These are phyloP conservation scores for Sporobolomyces phaffii DNA, from an alignment of 768 basidiomycete genomes.

Conservation along the genomic window DNA sequence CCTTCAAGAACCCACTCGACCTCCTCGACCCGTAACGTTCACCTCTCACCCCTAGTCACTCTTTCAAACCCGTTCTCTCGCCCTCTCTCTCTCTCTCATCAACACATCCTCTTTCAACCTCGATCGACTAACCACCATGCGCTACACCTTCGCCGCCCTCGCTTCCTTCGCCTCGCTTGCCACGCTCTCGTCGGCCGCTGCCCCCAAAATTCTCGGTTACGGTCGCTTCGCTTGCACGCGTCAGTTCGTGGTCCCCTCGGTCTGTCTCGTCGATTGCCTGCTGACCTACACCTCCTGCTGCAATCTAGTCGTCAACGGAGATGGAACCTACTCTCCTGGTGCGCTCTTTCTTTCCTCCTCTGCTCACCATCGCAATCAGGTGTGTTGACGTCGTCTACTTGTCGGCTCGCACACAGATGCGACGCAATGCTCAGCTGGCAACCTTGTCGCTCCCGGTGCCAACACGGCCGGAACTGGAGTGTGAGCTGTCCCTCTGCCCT, in stretches of 20 bases:
- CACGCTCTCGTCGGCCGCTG: not conserved
- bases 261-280: not conserved
- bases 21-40: not conserved
- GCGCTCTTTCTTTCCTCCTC: no score
- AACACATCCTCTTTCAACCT: not conserved
- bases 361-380: not conserved
- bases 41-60: conserved; percentile 2
- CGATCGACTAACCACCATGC: not conserved
- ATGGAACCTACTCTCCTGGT: conserved; percentile 10
- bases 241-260: not conserved
- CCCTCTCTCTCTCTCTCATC: not conserved
- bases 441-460: conserved; percentile 8
- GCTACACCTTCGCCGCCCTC: not conserved
- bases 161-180: not conserved
- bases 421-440: conserved; percentile 5
- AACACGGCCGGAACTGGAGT: conserved; percentile 1
- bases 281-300: no score
- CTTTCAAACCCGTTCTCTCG: not conserved
- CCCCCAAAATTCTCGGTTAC: not conserved
- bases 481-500: not conserved
- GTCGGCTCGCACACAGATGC: not conserved
- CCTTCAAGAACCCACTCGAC: not conserved
- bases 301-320: conserved; percentile 5
- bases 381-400: not conserved
- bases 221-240: not conserved